phyloP scores from a whole-genome alignment of 257 asterid genomes.

The Rhazya stricta region DNA sequence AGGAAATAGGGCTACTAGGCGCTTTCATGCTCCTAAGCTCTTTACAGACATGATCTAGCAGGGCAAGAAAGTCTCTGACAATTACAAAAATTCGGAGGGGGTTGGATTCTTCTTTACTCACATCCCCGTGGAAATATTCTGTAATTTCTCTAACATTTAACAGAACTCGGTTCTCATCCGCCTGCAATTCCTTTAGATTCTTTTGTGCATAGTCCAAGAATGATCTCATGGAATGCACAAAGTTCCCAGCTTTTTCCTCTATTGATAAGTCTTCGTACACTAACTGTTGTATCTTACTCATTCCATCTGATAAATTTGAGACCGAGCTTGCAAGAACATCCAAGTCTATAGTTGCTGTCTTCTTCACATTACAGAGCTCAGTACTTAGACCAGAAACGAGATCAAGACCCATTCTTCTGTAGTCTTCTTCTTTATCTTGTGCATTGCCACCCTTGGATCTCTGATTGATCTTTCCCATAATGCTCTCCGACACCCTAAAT shows the following conservation, averaged over 20 bases:
- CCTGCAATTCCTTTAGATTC: slow-evolving; percentile 57
- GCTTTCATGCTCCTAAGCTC: slow-evolving; percentile 62
- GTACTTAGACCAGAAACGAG: slow-evolving; percentile 67
- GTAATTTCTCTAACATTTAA: slow-evolving; percentile 68
- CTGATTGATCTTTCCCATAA: slow-evolving; percentile 79
- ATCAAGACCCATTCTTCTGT: slow-evolving; percentile 78
- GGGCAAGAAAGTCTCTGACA: slow-evolving; percentile 80
- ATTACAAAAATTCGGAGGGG: slow-evolving; percentile 78
- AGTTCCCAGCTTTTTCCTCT: slow-evolving; percentile 48
- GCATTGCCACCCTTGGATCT: slow-evolving; percentile 27
- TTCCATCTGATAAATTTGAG: slow-evolving; percentile 46
- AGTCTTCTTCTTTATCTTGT: slow-evolving; percentile 66
- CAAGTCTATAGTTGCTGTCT: slow-evolving; percentile 79
- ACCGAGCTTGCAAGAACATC: slow-evolving; percentile 83
- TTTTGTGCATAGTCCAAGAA: slow-evolving; percentile 55
- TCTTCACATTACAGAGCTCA: slow-evolving; percentile 89
- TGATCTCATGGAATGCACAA: slow-evolving; percentile 53
- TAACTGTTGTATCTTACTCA: slow-evolving; percentile 37
- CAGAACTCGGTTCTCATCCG: slow-evolving; percentile 63
- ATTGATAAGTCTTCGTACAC: slow-evolving; percentile 34
- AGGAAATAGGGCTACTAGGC: slow-evolving; percentile 47
- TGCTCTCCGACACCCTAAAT: slow-evolving; percentile 76
- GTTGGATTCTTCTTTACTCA: slow-evolving; percentile 76
- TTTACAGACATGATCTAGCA: slow-evolving; percentile 85
- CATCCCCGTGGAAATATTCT: slow-evolving; percentile 89